Evolutionary conservation across 768 basidiomycete genomes (phyloP).

Genomic region (Clavaria fumosa): DNA sequence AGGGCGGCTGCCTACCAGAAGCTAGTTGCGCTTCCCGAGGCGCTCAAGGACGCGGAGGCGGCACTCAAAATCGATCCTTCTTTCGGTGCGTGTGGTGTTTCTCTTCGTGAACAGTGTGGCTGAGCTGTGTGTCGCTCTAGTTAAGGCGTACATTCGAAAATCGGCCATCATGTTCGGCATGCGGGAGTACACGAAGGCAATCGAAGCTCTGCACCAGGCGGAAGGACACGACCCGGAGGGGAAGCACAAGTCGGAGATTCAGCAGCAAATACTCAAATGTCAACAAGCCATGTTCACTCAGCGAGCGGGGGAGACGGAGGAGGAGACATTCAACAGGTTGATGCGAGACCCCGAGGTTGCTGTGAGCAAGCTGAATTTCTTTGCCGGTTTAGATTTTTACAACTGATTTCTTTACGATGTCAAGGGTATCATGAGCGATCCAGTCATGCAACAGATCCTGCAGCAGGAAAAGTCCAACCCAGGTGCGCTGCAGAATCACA

Average conservation of each 20-base stretch:
- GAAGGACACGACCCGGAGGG: constrained; percentile 62
- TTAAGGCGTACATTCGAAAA: constrained; percentile 95
- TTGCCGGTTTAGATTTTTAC: constrained; percentile 2
- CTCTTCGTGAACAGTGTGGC: constrained; percentile 3
- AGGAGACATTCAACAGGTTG: constrained; percentile 82
- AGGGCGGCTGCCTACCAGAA: constrained; percentile 97
- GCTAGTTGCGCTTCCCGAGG: constrained; percentile 84
- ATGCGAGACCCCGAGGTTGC: constrained; percentile 97
- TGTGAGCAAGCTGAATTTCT: constrained; percentile 30
- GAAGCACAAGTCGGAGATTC: constrained; percentile 76
- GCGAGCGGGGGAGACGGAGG: constrained; percentile 75
- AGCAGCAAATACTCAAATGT: constrained; percentile 63
- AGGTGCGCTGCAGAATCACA: constrained; percentile 80
- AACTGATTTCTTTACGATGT: constrained; percentile 6
- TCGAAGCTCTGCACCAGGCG: constrained; percentile 71
- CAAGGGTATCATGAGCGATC: constrained; percentile 76
- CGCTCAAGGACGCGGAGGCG: constrained; percentile 87
- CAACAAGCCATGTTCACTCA: constrained; percentile 67
- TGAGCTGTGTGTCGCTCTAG: constrained; percentile 20
- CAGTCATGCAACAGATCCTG: constrained; percentile 87
- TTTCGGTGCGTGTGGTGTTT: constrained; percentile 40
- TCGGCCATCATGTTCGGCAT: constrained; percentile 71
- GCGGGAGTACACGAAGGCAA: constrained; percentile 81
- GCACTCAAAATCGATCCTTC: constrained; percentile 83
- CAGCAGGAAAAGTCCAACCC: constrained; percentile 90